Conservation (phyloP, 2,329 filamentous ascomycete genomes). For the Clathrospora elynae region DNA sequence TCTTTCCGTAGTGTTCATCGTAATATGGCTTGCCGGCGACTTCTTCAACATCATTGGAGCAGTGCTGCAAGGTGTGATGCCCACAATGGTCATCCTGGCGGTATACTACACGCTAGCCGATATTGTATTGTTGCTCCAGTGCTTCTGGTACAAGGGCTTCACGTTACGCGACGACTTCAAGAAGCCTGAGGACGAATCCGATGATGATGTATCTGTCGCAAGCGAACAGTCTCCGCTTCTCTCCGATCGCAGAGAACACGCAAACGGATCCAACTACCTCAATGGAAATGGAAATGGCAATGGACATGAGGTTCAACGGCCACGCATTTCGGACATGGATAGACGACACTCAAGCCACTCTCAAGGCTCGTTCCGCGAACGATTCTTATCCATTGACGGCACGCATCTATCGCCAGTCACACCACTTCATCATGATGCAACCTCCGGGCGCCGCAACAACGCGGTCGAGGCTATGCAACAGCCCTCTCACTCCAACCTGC, state of each 20-base stretch:
- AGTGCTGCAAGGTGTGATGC: constrained; percentile 85
- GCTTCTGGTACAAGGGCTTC: constrained; percentile 94
- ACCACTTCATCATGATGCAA: constrained; percentile 64
- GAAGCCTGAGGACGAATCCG: constrained; percentile 29
- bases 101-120: constrained; percentile 93
- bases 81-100: constrained; percentile 95
- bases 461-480: constrained; percentile 51
- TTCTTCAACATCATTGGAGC: constrained; percentile 97
- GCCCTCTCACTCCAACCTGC: constrained; percentile 52
- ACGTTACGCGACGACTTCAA: constrained; percentile 45
- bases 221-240: constrained; percentile 47
- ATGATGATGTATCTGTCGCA: constrained; percentile 35
- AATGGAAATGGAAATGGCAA: constrained; percentile 26
- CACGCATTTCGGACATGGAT: constrained; percentile 46
- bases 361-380: constrained; percentile 49
- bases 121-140: constrained; percentile 83
- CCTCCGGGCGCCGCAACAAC: constrained; percentile 32
- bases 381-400: constrained; percentile 64
- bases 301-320: constrained; percentile 27
- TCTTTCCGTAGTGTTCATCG: constrained; percentile 86
- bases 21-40: constrained; percentile 92
- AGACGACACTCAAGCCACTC: constrained; percentile 41
- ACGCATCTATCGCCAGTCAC: constrained; percentile 80
- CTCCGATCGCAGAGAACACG: constrained; percentile 29
- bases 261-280: constrained; percentile 30